A percentile compares a stretch with the other conserved stretches of the same genome.
Evolutionary conservation across 176 grass and related monocot species (phyloP).

Genomic region (Carex parvula): DNA sequence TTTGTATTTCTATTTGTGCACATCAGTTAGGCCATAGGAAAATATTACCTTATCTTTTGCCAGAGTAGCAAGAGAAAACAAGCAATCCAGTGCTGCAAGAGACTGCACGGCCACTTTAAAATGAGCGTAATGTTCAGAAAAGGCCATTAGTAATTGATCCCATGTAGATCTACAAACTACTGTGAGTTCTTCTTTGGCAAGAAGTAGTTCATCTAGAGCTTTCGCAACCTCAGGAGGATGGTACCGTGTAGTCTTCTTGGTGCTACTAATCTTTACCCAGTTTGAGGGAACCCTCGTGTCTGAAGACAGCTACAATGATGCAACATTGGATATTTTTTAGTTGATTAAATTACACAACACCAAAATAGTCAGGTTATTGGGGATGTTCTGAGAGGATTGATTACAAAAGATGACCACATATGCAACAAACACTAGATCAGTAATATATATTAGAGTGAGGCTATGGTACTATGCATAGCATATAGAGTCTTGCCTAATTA

Average conservation of each 20-base stretch:
- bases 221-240: slow-evolving; percentile 74
- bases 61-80: slow-evolving; percentile 65
- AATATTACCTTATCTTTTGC: slow-evolving; percentile 75
- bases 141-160: slow-evolving; percentile 66
- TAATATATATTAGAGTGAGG: neutral
- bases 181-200: slow-evolving; percentile 77
- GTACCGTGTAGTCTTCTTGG: slow-evolving; percentile 74
- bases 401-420: slow-evolving; percentile 1
- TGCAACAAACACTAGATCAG: slow-evolving; percentile 8
- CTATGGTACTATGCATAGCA: too few species aligned
- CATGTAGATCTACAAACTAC: slow-evolving; percentile 71
- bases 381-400: neutral
- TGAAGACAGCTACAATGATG: slow-evolving; percentile 45
- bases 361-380: slow-evolving; percentile 21
- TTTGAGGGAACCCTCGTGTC: slow-evolving; percentile 70
- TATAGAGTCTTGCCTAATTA: too few species aligned
- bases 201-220: slow-evolving; percentile 60
- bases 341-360: slow-evolving; percentile 28
- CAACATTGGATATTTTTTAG: neutral
- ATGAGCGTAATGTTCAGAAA: slow-evolving; percentile 64
- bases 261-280: slow-evolving; percentile 90
- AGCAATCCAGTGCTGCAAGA: slow-evolving; percentile 82
- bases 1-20: neutral
- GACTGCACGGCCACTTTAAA: slow-evolving; percentile 75
- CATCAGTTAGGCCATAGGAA: neutral